A percentile compares a stretch with the other conserved stretches of the same genome.
Conservation (phyloP, 1,284 basidiomycete species). For the Mycena citricolor region DNA sequence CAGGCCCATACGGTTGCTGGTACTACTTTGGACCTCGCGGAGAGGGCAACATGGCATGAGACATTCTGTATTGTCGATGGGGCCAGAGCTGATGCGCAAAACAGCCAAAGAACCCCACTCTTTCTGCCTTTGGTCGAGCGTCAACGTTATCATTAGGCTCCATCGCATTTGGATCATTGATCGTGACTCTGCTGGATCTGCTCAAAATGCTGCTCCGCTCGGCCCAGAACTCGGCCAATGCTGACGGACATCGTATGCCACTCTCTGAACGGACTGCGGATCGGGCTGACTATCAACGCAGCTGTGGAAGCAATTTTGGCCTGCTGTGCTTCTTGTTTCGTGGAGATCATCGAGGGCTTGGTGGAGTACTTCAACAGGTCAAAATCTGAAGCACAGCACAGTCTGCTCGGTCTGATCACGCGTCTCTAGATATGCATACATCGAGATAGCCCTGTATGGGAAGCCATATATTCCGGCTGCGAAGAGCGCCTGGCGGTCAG, state of each 20-base stretch:
- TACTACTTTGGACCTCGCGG: slow-evolving; percentile 73
- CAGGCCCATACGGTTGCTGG: slow-evolving; percentile 46
- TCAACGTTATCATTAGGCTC: slow-evolving; percentile 85
- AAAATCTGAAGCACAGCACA: no score
- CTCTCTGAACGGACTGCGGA: no score
- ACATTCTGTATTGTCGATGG: neutral
- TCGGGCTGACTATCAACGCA: neutral
- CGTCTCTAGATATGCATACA: slow-evolving; percentile 69
- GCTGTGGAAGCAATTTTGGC: slow-evolving; percentile 75
- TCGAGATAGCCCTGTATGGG: slow-evolving; percentile 85
- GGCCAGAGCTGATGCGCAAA: slow-evolving; percentile 10
- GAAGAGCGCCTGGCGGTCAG: slow-evolving; percentile 87
- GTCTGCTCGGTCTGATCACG: slow-evolving; percentile 16
- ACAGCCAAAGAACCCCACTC: slow-evolving; percentile 71
- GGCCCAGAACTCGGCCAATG: slow-evolving; percentile 65
- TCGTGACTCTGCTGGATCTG: slow-evolving; percentile 85
- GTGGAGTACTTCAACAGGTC: slow-evolving; percentile 86
- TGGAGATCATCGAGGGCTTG: slow-evolving; percentile 63
- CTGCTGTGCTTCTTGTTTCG: slow-evolving; percentile 80
- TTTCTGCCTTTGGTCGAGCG: slow-evolving; percentile 75
- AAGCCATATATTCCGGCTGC: slow-evolving; percentile 86
- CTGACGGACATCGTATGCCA: slow-evolving; percentile 71
- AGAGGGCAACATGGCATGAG: slow-evolving; percentile 57
- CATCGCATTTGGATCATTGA: slow-evolving; percentile 87
- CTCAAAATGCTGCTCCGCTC: slow-evolving; percentile 67